phyloP scores from a whole-genome alignment of 345 rosid genomes.

The Hevea brasiliensis region DNA sequence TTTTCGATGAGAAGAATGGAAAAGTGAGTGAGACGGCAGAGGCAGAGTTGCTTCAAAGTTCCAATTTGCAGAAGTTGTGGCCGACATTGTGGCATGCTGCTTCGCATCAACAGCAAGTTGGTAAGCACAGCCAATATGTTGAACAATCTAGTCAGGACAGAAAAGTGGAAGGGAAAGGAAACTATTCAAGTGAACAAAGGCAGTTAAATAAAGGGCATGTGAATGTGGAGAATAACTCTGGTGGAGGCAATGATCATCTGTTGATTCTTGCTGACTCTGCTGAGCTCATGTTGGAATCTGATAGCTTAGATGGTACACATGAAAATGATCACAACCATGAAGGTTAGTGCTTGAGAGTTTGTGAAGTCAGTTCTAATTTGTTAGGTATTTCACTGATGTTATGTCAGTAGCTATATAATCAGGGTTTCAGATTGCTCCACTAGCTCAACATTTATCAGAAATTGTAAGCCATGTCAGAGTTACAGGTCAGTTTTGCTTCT shows the following conservation, averaged over 20 bases:
- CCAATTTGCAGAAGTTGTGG: neutral
- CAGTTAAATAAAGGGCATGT: neutral
- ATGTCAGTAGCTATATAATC: neutral
- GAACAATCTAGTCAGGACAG: neutral
- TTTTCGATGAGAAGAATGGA: neutral
- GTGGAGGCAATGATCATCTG: conserved; percentile 11
- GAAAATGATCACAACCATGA: neutral
- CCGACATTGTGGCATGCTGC: conserved; percentile 9
- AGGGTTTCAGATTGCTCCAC: neutral
- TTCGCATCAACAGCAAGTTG: conserved; percentile 1
- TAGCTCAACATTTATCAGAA: neutral
- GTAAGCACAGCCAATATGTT: neutral
- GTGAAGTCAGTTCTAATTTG: neutral
- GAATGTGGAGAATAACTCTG: neutral
- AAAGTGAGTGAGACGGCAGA: neutral
- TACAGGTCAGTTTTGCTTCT: neutral
- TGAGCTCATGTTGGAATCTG: conserved; percentile 23
- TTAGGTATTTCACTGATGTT: neutral
- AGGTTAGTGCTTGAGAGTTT: conserved; percentile 2
- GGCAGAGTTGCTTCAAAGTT: neutral
- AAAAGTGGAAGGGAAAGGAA: conserved; percentile 8
- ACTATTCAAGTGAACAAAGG: neutral
- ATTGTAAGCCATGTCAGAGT: neutral
- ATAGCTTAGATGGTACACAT: neutral
- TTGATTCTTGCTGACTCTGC: conserved; percentile 28